These are phyloP conservation scores for Chytridiales sp. DNA, from an alignment of 371 early-diverging fungal genomes.

Conservation along the genomic window DNA sequence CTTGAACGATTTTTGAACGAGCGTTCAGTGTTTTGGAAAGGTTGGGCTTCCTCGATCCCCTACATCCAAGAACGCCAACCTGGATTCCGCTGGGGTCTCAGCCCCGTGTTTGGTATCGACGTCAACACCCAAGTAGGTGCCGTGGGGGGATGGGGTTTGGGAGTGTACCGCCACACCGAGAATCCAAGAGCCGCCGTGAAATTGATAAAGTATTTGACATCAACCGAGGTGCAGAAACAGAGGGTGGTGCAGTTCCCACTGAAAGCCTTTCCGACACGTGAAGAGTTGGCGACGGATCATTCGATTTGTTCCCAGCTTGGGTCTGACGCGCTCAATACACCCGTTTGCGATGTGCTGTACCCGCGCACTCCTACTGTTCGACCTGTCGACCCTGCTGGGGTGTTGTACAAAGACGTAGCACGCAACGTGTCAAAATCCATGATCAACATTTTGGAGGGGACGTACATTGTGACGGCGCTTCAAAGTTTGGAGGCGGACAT, in stretches of 20 bases:
- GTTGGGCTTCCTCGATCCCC: constrained; percentile 23
- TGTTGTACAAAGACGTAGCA: too few relatives aligned
- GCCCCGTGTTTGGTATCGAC: constrained; percentile 31
- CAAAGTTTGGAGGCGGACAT: too few relatives aligned
- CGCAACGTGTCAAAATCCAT: too few relatives aligned
- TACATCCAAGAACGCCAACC: neutral
- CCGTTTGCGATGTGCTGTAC: too few relatives aligned
- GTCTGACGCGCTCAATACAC: too few relatives aligned
- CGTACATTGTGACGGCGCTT: too few relatives aligned
- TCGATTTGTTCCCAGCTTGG: too few relatives aligned
- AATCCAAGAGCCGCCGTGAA: constrained; percentile 37
- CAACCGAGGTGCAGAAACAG: constrained; percentile 28
- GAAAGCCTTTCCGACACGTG: constrained; percentile 22
- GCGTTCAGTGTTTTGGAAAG: constrained; percentile 29
- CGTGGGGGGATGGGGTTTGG: constrained; percentile 31
- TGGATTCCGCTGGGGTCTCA: constrained; percentile 35
- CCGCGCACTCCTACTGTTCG: too few relatives aligned
- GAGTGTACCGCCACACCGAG: constrained; percentile 31
- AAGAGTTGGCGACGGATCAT: too few relatives aligned
- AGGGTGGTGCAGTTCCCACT: constrained; percentile 14
- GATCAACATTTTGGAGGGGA: too few relatives aligned
- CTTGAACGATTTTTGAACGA: constrained; percentile 19
- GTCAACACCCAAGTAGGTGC: constrained; percentile 25
- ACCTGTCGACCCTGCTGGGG: too few relatives aligned
- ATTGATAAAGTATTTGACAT: constrained; percentile 26